Conservation (phyloP, 805 yeast genomes). For the Candida sithepensis region DNA sequence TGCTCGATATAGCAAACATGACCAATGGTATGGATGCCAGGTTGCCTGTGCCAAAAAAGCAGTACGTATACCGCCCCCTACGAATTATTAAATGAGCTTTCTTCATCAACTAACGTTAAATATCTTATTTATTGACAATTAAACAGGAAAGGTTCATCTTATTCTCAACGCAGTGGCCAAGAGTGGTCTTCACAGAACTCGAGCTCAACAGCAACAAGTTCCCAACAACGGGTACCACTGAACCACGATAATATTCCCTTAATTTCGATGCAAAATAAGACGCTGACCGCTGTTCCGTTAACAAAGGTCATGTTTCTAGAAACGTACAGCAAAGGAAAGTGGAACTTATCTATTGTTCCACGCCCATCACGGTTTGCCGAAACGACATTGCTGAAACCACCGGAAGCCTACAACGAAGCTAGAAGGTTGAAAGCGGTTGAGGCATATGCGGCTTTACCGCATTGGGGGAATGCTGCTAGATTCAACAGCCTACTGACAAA, state of each 20-base stretch:
- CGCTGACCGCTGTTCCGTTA: conserved; percentile 31
- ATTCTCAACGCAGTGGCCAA: too few relatives aligned
- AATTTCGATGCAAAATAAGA: conserved; percentile 14
- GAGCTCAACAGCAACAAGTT: neutral
- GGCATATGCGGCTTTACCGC: conserved; percentile 35
- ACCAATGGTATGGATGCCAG: neutral
- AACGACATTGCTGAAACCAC: conserved; percentile 53
- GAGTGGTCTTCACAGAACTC: neutral
- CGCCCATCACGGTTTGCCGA: conserved; percentile 52
- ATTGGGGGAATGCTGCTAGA: conserved; percentile 44
- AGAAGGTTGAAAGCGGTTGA: conserved; percentile 43
- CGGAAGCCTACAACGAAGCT: conserved; percentile 51
- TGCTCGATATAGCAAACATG: neutral
- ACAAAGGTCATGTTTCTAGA: conserved; percentile 55
- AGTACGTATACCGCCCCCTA: neutral
- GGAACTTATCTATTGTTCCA: conserved; percentile 51
- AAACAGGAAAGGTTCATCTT: too few relatives aligned
- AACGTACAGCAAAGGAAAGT: conserved; percentile 51
- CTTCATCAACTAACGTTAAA: too few relatives aligned
- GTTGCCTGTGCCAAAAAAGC: neutral
- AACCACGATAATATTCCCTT: neutral
- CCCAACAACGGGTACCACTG: neutral
- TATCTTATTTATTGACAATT: too few relatives aligned
- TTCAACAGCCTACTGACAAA: conserved; percentile 38
- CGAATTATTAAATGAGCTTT: too few relatives aligned